Conservation (phyloP, 2,329 filamentous ascomycete species). For the Neonectria hederae region DNA sequence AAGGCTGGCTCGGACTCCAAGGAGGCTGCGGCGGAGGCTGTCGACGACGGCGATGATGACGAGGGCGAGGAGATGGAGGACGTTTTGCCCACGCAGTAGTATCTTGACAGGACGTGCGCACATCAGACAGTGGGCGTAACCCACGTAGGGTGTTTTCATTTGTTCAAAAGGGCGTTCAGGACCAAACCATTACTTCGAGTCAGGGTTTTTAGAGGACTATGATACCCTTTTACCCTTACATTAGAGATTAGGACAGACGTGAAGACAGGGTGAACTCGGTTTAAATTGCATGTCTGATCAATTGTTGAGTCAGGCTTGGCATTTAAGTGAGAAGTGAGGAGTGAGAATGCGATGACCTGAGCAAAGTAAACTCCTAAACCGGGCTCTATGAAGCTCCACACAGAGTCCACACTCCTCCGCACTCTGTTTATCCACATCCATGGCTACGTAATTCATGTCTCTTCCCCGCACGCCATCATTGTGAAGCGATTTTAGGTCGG, state of each 20-base stretch:
- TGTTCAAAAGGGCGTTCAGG: conserved; percentile 21
- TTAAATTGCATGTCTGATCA: not conserved
- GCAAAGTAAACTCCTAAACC: not conserved
- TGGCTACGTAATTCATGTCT: conserved; percentile 19
- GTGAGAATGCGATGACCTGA: no score
- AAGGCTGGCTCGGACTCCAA: conserved; percentile 57
- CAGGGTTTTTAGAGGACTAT: conserved; percentile 39
- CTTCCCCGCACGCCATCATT: conserved; percentile 23
- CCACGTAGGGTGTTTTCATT: conserved; percentile 12
- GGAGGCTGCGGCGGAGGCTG: conserved; percentile 63
- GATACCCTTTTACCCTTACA: conserved; percentile 38
- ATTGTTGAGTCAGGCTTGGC: not conserved
- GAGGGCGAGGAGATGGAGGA: conserved; percentile 82
- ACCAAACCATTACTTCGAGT: conserved; percentile 4
- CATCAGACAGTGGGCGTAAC: not conserved
- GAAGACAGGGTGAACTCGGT: conserved; percentile 5
- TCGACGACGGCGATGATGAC: conserved; percentile 72
- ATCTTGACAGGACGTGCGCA: not conserved
- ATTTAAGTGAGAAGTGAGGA: not conserved
- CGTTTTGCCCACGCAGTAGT: conserved; percentile 57
- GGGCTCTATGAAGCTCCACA: conserved; percentile 12
- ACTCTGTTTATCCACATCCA: not conserved
- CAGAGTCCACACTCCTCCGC: not conserved
- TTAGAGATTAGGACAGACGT: conserved; percentile 25
- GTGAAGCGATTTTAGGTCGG: conserved; percentile 3